Percentiles rank a stretch among this genome's conserved stretches.
These are phyloP conservation scores for Lojkania enalia DNA, from an alignment of 2,329 filamentous ascomycete species.

Conservation along the genomic window DNA sequence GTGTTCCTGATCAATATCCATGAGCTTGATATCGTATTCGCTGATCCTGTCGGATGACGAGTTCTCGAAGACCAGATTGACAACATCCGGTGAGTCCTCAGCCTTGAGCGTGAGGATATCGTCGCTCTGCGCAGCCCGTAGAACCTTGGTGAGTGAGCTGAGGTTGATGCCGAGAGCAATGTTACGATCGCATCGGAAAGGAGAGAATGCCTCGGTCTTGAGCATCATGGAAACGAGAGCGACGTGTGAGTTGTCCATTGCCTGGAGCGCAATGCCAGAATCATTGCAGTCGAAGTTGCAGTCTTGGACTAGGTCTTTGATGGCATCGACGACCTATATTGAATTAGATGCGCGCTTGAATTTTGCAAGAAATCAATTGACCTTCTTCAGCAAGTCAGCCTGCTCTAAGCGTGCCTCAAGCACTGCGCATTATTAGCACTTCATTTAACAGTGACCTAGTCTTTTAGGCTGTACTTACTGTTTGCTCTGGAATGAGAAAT, in stretches of 20 bases:
- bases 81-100: constrained; percentile 91
- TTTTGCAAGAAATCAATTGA: constrained; percentile 38
- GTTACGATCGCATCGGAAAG: constrained; percentile 98
- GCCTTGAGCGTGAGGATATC: constrained; percentile 97
- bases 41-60: constrained; percentile 84
- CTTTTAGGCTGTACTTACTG: constrained; percentile 27
- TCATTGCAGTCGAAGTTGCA: constrained; percentile 99
- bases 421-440: constrained; percentile 57
- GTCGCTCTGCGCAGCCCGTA: constrained; percentile 90
- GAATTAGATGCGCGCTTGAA: constrained; percentile 15
- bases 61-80: constrained; percentile 96
- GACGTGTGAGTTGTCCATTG: constrained; percentile 99
- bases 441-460: not conserved
- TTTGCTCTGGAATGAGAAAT: constrained; percentile 11
- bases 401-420: constrained; percentile 97
- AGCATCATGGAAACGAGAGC: constrained; percentile 99
- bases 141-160: constrained; percentile 92
- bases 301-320: constrained; percentile 99
- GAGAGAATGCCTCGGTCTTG: constrained; percentile 90
- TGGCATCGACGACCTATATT: constrained; percentile 89
- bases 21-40: constrained; percentile 99
- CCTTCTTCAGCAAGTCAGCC: constrained; percentile 93
- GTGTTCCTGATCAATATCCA: constrained; percentile 99
- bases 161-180: constrained; percentile 98
- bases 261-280: constrained; percentile 94